Evolutionary conservation across 139 green algal genomes (phyloP).

Genomic region (Chlamydomonas schloesseri): DNA sequence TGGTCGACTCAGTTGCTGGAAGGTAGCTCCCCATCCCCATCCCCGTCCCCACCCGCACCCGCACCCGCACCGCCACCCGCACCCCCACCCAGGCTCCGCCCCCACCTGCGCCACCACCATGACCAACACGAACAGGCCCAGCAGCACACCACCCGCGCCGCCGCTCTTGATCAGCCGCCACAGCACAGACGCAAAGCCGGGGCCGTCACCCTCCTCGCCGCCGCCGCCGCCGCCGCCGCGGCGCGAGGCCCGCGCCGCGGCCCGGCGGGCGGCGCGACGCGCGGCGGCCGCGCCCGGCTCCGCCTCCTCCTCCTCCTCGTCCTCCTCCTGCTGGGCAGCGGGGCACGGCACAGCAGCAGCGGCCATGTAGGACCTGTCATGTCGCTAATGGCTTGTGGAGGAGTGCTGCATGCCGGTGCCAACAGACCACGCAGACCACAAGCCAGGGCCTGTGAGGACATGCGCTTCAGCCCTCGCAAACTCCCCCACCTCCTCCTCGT

Average conservation of each 20-base stretch:
- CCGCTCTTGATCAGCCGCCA: background rate
- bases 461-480: background rate
- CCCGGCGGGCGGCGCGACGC: background rate
- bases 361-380: too few species aligned
- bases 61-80: too few species aligned
- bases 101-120: constrained; percentile 1
- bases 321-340: too few species aligned
- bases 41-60: too few species aligned
- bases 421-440: too few species aligned
- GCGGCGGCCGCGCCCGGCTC: background rate
- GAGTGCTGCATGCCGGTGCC: too few species aligned
- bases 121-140: background rate
- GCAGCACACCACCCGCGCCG: background rate
- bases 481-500: background rate
- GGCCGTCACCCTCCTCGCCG: background rate
- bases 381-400: too few species aligned
- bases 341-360: too few species aligned
- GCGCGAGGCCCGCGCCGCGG: background rate
- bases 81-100: too few species aligned
- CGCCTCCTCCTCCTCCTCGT: background rate
- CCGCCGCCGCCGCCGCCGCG: background rate
- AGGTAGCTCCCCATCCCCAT: too few species aligned
- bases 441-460: too few species aligned
- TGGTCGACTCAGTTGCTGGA: too few species aligned
- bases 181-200: background rate